phyloP scores from a whole-genome alignment of 179 eudicot genomes.

The Patellifolia procumbens region DNA sequence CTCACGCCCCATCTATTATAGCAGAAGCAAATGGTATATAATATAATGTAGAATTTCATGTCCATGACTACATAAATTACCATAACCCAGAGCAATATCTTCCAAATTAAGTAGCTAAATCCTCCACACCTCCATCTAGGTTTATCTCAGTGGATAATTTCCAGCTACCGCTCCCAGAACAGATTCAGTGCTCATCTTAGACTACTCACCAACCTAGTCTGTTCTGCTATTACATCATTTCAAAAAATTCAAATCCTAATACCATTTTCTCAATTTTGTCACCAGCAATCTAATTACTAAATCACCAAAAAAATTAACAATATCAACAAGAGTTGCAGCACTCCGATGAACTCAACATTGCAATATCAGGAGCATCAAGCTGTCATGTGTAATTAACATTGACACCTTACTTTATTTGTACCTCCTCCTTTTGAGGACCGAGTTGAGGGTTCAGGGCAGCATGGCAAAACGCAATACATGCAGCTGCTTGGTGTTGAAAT shows the following conservation, averaged over 20 bases:
- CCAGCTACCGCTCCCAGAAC: not conserved
- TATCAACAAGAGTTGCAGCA: slow-evolving; percentile 3
- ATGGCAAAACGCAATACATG: not conserved
- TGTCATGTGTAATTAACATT: too few relatives aligned
- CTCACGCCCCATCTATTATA: too few relatives aligned
- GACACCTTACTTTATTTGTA: not conserved
- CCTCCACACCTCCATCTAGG: not conserved
- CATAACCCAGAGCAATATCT: too few relatives aligned
- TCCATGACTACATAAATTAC: too few relatives aligned
- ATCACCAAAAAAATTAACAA: not conserved
- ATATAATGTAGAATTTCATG: not conserved
- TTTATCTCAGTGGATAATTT: not conserved
- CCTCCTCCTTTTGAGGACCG: not conserved
- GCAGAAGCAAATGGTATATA: not conserved
- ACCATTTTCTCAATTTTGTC: slow-evolving; percentile 5
- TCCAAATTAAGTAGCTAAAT: not conserved
- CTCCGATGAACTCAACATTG: not conserved
- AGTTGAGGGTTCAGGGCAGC: not conserved
- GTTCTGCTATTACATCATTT: not conserved
- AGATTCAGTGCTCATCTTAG: too few relatives aligned
- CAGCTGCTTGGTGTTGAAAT: not conserved
- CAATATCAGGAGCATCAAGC: not conserved
- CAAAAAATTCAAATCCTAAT: slow-evolving; percentile 6
- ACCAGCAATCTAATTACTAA: slow-evolving; percentile 2
- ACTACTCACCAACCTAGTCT: not conserved